phyloP scores from a whole-genome alignment of 2,329 filamentous ascomycete genomes.

The Diplodia mutila region DNA sequence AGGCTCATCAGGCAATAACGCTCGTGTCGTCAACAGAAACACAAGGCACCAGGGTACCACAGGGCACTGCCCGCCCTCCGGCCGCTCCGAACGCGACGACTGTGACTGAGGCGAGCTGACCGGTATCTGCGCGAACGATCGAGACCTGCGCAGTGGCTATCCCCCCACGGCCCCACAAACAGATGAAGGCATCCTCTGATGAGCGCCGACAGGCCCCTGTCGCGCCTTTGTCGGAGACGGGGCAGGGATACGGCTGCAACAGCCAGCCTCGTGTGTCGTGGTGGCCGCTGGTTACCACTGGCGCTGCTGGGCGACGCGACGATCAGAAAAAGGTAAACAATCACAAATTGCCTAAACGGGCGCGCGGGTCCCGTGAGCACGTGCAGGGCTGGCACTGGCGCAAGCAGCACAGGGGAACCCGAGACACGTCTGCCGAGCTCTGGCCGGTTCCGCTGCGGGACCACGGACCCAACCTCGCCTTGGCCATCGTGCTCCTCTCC shows the following conservation, averaged over 20 bases:
- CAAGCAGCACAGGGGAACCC: conserved; percentile 12
- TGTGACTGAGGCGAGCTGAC: conserved; percentile 33
- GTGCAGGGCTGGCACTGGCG: neutral
- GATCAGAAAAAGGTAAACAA: conserved; percentile 24
- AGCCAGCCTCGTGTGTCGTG: conserved; percentile 15
- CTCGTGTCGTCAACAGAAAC: conserved; percentile 28
- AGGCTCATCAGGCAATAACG: neutral
- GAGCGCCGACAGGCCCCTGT: conserved; percentile 38
- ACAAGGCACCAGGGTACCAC: conserved; percentile 30
- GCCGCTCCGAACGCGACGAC: conserved; percentile 9
- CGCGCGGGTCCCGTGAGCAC: conserved; percentile 21
- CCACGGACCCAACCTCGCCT: conserved; percentile 3
- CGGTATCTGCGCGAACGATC: conserved; percentile 23
- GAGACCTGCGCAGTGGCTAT: conserved; percentile 18
- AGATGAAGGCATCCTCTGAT: conserved; percentile 33
- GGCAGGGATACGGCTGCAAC: conserved; percentile 16
- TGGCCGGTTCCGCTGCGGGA: conserved; percentile 15
- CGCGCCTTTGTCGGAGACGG: conserved; percentile 29
- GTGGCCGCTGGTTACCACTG: neutral
- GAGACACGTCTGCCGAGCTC: conserved; percentile 10
- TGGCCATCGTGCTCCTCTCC: conserved; percentile 10
- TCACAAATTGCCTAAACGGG: conserved; percentile 24
- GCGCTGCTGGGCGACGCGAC: conserved; percentile 23
- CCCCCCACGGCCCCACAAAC: conserved; percentile 34
- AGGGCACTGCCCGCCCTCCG: conserved; percentile 27